These are phyloP conservation scores for Aristolochia contorta DNA, from an alignment of 164 flowering plant species.

Conservation along the genomic window DNA sequence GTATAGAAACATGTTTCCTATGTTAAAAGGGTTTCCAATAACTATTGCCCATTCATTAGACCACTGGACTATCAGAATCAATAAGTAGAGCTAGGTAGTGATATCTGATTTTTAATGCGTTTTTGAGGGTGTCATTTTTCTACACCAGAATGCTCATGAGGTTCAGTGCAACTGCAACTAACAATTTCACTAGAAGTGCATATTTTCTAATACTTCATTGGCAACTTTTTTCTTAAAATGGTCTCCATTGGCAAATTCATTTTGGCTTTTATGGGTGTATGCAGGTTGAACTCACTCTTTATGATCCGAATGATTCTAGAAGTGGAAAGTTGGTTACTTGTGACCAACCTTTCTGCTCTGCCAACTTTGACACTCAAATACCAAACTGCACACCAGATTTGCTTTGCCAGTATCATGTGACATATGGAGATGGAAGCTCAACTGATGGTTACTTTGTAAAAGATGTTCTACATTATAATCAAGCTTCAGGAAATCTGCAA, in stretches of 20 bases:
- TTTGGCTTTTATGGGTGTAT: neutral
- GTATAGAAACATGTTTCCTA: too few relatives aligned
- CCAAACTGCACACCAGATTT: conserved; percentile 37
- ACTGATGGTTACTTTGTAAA: conserved; percentile 74
- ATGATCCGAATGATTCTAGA: conserved; percentile 45
- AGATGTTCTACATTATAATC: conserved; percentile 42
- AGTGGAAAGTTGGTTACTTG: conserved; percentile 60
- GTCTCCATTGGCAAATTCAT: neutral
- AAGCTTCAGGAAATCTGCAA: conserved; percentile 50
- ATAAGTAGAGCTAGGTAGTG: neutral
- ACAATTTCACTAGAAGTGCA: neutral
- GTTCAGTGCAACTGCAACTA: neutral
- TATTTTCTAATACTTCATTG: too few relatives aligned
- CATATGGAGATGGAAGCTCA: conserved; percentile 93
- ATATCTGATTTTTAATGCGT: neutral
- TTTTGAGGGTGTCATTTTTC: neutral
- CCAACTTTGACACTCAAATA: conserved; percentile 7
- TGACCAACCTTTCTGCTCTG: conserved; percentile 44
- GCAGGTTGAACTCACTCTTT: conserved; percentile 68
- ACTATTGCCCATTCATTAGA: too few relatives aligned
- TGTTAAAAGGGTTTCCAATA: too few relatives aligned
- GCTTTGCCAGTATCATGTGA: conserved; percentile 49
- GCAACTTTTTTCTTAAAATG: too few relatives aligned
- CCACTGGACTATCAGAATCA: neutral
- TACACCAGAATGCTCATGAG: neutral